Base-by-base conservation (phyloP, 202 grass and related monocot genomes). In the Panicum hallii region DNA sequence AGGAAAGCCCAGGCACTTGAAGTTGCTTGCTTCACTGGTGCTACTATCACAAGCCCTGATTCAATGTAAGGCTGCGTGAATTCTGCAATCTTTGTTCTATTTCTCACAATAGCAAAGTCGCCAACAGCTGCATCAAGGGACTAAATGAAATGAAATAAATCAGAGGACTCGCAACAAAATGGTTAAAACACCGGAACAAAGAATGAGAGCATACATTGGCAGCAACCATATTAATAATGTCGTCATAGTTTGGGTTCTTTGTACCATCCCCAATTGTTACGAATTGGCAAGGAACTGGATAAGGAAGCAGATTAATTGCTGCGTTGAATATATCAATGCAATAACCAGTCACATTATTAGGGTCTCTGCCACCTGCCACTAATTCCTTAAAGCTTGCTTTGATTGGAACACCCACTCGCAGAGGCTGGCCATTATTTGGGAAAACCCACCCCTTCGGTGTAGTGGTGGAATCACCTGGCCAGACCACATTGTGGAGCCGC, bases 1-100 rank as follows among this genome's bases (percentile, higher is more conserved):
- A 98, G 78, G 74, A 98, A 98, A 70, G 91, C 96, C 96, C 91
- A 98, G 2, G 93, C 91, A 89, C 83, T 98, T 78, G 96, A 92
- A 71, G 55, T 89, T 22, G 47, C 72, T 52, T 89, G 48, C 83
- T 87, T 90, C 46, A 89, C 75, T 2, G 84, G 88, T 2, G 91
- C 88, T 48, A 95, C 83, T 84, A 98, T 95, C 56, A 94, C 93
- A 36, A 98, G 90, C 42, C 96, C 96, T 36, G 96, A 91, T 45
- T 98, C 93, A 13, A 60, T 83, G 77, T 90, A 98, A 49, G 96
- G 96, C 74, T 98, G 96, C 60, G 96, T 95, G 78, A 95, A 98
- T 72, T 95, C 96, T 77, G 79, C 91, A 73, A 94, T 82, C 84
- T 79, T 98, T 68, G 91, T 93, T 83, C 93, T 88, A 15, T 98